Evolutionary conservation across 2,329 filamentous ascomycete species (phyloP), one percentile per base, ranked within the genome.

Genomic region (Ophiostoma sp.): DNA sequence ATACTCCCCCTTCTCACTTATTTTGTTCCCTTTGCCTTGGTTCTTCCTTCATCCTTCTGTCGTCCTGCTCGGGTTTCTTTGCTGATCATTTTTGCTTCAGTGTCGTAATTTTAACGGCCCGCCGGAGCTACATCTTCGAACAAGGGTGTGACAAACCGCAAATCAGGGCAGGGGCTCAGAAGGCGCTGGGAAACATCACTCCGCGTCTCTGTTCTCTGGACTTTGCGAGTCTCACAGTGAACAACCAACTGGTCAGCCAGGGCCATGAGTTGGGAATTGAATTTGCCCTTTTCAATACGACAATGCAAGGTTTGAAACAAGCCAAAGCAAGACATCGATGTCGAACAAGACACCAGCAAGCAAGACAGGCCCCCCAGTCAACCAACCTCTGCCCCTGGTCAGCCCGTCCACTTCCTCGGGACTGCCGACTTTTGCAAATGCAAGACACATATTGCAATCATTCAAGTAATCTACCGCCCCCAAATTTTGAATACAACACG

Each of bases 81-180:
- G 68, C 69, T 59, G 69, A 70, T 59, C 33, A 61, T 48, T 71
- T 3, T 50, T 68, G 57, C 55, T 48, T 36, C 69, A 22, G 52
- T 72, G 63, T 68, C 70, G 66, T 55, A 69, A 74, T 74, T 72
- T 74, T 72, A 74, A 70, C 73, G 70, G 63, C 42, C 70, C 48
- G 63, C 33, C 36, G 71, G 42, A 17, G 64, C n/a, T 9, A 25
- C 50, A 28, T 45, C 17, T 59, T 64, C 36, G n/a, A 28, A 36
- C 61, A 66, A 45, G 61, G 61, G 36, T 42, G 61, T 11, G 11
- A 11, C 59, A 22, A 45, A 25, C 61, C n/a, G 33, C 61, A 45
- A 66, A 45, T 66, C 61, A 28, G 5, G 61, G 19, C 36, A 66
- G 61, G 61, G 61, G 36, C 19, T 15, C 8, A 66, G 22, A 7